phyloP scores from a whole-genome alignment of 345 rosid genomes.

The Ceriops tagal region DNA sequence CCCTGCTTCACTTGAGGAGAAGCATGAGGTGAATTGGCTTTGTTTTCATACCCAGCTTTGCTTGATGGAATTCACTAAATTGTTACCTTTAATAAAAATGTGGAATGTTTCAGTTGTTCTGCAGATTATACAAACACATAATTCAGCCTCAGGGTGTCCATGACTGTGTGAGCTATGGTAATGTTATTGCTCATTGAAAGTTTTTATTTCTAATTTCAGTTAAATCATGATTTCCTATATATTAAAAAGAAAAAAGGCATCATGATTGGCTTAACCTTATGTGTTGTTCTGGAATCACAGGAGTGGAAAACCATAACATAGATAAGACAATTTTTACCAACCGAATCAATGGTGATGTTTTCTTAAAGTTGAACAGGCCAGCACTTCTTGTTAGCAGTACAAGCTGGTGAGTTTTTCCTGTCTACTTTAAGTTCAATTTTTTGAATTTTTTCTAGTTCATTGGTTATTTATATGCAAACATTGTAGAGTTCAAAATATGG shows the following conservation, averaged over 20 bases:
- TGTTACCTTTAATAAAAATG: conserved; percentile 11
- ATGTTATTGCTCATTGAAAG: conserved; percentile 2
- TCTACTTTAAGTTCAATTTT: neutral
- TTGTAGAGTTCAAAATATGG: too few relatives aligned
- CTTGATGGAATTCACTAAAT: neutral
- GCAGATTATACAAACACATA: conserved; percentile 61
- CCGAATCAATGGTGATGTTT: conserved; percentile 33
- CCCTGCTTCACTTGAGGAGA: conserved; percentile 70
- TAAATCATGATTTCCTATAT: neutral
- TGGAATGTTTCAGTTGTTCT: conserved; percentile 61
- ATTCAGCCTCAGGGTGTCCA: conserved; percentile 45
- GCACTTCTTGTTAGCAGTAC: conserved; percentile 98
- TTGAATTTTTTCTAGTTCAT: too few relatives aligned
- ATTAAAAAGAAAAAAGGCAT: neutral
- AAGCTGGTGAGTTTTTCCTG: conserved; percentile 66
- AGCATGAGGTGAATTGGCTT: conserved; percentile 56
- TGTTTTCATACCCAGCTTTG: conserved; percentile 5
- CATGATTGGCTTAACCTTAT: neutral
- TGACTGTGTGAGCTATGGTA: conserved; percentile 70
- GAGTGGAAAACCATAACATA: conserved; percentile 25
- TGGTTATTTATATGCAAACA: too few relatives aligned
- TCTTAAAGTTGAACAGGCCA: conserved; percentile 65
- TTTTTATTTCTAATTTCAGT: conserved; percentile 1
- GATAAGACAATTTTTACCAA: conserved; percentile 65
- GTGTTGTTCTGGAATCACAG: conserved; percentile 17